Evolutionary conservation across 2,329 filamentous ascomycete genomes (phyloP), one percentile per base, ranked within the genome.

Genomic region (Colletotrichum endophyticum): DNA sequence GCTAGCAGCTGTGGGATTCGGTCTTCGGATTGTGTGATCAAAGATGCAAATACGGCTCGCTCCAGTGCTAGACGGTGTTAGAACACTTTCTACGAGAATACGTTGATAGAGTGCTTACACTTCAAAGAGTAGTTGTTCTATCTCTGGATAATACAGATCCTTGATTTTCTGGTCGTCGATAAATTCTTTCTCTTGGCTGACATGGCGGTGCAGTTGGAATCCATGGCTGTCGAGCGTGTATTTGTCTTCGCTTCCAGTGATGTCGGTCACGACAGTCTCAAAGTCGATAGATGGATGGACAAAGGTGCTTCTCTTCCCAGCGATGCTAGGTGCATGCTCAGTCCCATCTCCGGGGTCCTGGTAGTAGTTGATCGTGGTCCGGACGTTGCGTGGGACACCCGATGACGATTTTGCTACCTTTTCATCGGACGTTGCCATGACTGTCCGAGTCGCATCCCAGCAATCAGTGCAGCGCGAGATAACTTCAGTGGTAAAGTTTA

Each of bases 121-220:
- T 44, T 36, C 22, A 16, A 27, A 19, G 3, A 70, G 32, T 5
- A 96, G 84, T 68, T 91, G 84, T 83, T 93, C 92, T 27, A 94
- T 91, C 82, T 96, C 94, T 0, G 92, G 90, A 83, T 96, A 96
- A 85, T 96, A 96, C 30, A 88, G 85, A 2, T 84, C 79, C 79
- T 90, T 87, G 80, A 96, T 92, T 30, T 87, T 85, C 5, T 89
- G 88, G 67, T 94, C 91, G 81, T 93, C 89, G 5, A 79, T 75
- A 73, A 87, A 88, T 3, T 80, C 79, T n/a, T 79, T 76, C 62
- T 86, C 80, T 4, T 39, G 39, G 78, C 82, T 84, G 59, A 80
- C 71, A 57, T 83, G 83, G 13, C 78, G 80, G 28, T 81, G 77
- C 73, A 84, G 84, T 63, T 87, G 85, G 78, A 88, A 88, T 2